These are phyloP conservation scores for Aspergillus sp. DNA, from an alignment of 2,329 filamentous ascomycete genomes.

Conservation along the genomic window DNA sequence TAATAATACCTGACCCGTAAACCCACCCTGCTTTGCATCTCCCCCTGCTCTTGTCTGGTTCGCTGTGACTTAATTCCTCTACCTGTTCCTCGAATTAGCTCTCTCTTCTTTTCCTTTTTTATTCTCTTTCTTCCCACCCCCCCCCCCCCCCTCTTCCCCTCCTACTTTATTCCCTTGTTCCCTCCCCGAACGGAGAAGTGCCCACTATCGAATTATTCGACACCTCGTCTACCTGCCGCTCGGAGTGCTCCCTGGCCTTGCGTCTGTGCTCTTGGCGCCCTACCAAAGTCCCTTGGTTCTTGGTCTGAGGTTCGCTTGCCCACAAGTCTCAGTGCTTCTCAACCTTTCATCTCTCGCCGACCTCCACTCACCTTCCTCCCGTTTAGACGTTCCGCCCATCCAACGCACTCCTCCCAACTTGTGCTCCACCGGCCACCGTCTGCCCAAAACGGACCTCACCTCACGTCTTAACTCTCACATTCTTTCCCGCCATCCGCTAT, in stretches of 20 bases:
- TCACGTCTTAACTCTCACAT: conserved; percentile 38
- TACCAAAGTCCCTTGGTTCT: conserved; percentile 23
- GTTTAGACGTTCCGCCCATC: conserved; percentile 37
- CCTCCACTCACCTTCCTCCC: conserved; percentile 30
- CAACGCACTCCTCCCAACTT: conserved; percentile 31
- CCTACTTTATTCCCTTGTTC: conserved; percentile 14
- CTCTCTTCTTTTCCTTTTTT: conserved; percentile 15
- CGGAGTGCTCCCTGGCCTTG: conserved; percentile 18
- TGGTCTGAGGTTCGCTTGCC: conserved; percentile 26
- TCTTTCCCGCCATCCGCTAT: conserved; percentile 45
- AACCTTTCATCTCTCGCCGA: conserved; percentile 35
- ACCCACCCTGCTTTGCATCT: conserved; percentile 14
- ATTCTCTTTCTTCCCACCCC: conserved; percentile 5
- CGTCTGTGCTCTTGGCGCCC: conserved; percentile 33
- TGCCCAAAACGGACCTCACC: conserved; percentile 59
- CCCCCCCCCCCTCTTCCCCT: conserved; percentile 12
- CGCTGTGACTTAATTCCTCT: conserved; percentile 16
- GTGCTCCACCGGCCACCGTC: conserved; percentile 32
- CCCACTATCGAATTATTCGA: conserved; percentile 7
- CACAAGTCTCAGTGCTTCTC: conserved; percentile 23
- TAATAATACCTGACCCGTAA: conserved; percentile 18
- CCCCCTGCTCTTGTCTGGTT: conserved; percentile 15
- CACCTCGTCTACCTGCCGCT: conserved; percentile 13
- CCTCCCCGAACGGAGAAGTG: conserved; percentile 8
- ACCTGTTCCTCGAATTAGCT: conserved; percentile 15